These are phyloP conservation scores for Anethum foeniculum DNA, from an alignment of 140 eudicot genomes.

Conservation along the genomic window DNA sequence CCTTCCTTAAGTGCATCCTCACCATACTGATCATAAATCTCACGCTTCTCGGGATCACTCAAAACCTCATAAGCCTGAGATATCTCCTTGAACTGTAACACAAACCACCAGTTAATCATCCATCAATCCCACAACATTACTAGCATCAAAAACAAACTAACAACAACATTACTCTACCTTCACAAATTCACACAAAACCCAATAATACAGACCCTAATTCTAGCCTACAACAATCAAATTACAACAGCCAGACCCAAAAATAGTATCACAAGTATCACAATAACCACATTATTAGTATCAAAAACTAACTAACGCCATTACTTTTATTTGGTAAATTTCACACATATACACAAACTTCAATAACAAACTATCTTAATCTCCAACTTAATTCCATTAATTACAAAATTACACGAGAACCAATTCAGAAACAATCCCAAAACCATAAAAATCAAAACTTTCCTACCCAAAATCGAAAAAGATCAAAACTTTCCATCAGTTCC, in stretches of 20 bases:
- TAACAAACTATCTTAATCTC: too few species aligned
- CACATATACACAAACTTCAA: background rate
- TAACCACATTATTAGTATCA: background rate
- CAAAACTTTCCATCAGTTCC: background rate
- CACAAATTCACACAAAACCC: background rate
- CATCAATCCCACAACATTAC: background rate
- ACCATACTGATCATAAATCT: slow-evolving; percentile 57
- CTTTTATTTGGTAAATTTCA: background rate
- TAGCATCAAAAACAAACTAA: background rate
- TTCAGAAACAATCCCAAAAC: background rate
- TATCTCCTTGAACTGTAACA: slow-evolving; percentile 32
- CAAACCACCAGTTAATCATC: background rate
- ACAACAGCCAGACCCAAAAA: too few species aligned
- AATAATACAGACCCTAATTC: background rate
- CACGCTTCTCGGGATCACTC: slow-evolving; percentile 60
- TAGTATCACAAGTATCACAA: too few species aligned
- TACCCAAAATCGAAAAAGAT: background rate
- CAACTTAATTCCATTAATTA: background rate
- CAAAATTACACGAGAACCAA: background rate
- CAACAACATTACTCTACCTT: background rate
- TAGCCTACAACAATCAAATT: background rate
- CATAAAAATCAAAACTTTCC: background rate
- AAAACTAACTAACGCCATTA: background rate
- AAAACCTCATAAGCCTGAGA: slow-evolving; percentile 61
- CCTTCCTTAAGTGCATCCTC: slow-evolving; percentile 69